Percentiles rank a stretch among this genome's conserved stretches.
Evolutionary conservation across 371 early-diverging fungal species (phyloP).

Genomic region (Mortierella sp.): DNA sequence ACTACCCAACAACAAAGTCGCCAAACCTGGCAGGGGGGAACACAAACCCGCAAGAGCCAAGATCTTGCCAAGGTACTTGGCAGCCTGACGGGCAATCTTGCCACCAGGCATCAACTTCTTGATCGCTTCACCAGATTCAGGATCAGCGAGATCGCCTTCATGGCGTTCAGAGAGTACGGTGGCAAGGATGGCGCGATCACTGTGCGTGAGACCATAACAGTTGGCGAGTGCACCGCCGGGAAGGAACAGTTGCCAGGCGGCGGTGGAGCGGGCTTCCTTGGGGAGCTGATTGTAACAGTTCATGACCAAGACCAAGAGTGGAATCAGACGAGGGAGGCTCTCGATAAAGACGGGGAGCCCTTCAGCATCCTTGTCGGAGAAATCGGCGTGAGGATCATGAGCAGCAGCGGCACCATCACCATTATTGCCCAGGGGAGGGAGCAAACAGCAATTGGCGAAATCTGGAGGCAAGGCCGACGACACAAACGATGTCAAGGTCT

Average conservation of each 20-base stretch:
- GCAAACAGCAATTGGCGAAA: conserved; percentile 57
- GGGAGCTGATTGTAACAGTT: conserved; percentile 70
- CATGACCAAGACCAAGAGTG: conserved; percentile 67
- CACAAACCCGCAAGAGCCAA: conserved; percentile 41
- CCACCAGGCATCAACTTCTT: conserved; percentile 57
- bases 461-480: conserved; percentile 41
- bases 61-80: conserved; percentile 57
- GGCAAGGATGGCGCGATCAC: conserved; percentile 69
- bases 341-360: conserved; percentile 39
- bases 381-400: background rate
- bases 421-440: conserved; percentile 56
- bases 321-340: conserved; percentile 66
- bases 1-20: conserved; percentile 33
- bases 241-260: conserved; percentile 71
- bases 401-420: conserved; percentile 54
- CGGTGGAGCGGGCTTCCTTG: conserved; percentile 73
- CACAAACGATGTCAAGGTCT: conserved; percentile 57
- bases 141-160: conserved; percentile 63
- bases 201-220: conserved; percentile 70
- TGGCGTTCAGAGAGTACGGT: conserved; percentile 68
- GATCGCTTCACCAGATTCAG: conserved; percentile 34
- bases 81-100: conserved; percentile 50
- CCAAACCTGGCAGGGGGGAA: conserved; percentile 45
- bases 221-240: conserved; percentile 73
- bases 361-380: conserved; percentile 33